A percentile compares a stretch with the other conserved stretches of the same genome.
Evolutionary conservation across 345 rosid species (phyloP).

Genomic region (Syzygium oleosum): DNA sequence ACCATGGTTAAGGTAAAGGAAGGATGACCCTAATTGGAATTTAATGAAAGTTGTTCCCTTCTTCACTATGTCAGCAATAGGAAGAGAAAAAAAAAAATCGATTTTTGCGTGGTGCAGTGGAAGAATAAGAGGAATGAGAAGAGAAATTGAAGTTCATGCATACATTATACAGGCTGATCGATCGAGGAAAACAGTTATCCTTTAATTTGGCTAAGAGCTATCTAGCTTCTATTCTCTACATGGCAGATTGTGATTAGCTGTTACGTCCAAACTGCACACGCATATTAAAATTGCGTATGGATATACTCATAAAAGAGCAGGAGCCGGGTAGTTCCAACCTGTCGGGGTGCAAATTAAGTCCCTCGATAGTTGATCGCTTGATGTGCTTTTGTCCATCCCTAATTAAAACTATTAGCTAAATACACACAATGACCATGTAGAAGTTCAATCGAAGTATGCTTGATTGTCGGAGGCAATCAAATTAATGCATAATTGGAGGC

Average conservation of each 20-base stretch:
- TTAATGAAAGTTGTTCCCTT: background rate
- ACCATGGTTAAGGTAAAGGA: background rate
- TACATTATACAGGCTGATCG: background rate
- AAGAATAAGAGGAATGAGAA: background rate
- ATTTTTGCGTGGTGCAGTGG: background rate
- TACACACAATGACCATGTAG: background rate
- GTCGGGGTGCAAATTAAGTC: no score
- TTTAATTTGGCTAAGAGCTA: background rate
- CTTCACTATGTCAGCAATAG: background rate
- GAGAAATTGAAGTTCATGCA: background rate
- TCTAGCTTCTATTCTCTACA: background rate
- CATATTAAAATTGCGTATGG: background rate
- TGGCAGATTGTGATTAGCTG: no score
- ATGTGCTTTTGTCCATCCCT: background rate
- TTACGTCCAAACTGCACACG: background rate
- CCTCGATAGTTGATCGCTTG: background rate
- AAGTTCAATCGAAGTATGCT: background rate
- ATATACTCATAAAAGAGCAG: background rate
- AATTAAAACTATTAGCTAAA: background rate
- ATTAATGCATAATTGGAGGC: no score
- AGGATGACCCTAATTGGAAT: background rate
- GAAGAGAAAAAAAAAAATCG: background rate
- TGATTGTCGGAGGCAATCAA: no score
- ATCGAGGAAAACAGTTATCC: background rate
- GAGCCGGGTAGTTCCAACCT: no score